phyloP scores from a whole-genome alignment of 495 filamentous ascomycete species.

The Tuber umbilicatum region DNA sequence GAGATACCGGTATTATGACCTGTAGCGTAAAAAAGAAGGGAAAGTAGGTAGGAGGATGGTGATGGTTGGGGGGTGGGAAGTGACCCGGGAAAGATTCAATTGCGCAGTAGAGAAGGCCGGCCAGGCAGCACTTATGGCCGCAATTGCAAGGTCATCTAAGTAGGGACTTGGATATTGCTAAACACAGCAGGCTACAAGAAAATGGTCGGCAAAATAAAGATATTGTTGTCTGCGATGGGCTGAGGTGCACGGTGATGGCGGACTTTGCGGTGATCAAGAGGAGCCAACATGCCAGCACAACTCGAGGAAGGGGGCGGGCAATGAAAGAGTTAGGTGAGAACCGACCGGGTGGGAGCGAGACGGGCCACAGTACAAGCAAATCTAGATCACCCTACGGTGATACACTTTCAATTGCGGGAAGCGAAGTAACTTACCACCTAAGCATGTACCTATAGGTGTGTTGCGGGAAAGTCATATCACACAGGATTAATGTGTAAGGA shows the following conservation, averaged over 20 bases:
- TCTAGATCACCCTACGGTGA: slow-evolving; percentile 38
- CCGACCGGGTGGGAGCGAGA: slow-evolving; percentile 36
- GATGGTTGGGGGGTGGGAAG: not conserved
- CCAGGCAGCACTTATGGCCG: slow-evolving; percentile 5
- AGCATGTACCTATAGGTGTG: not conserved
- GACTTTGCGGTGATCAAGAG: slow-evolving; percentile 32
- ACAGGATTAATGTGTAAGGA: not conserved
- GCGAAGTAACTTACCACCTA: slow-evolving; percentile 16
- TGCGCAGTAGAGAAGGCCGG: slow-evolving; percentile 25
- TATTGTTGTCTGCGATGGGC: slow-evolving; percentile 25
- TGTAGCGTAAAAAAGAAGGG: slow-evolving; percentile 5
- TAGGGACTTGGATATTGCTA: not conserved
- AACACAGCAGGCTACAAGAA: not conserved
- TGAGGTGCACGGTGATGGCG: slow-evolving; percentile 29
- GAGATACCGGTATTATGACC: slow-evolving; percentile 7
- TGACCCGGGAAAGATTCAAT: slow-evolving; percentile 25
- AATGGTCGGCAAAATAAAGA: not conserved
- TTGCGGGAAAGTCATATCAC: not conserved
- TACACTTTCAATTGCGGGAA: slow-evolving; percentile 37
- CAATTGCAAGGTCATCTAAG: not conserved
- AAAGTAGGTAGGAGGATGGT: slow-evolving; percentile 19
- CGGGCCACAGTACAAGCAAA: slow-evolving; percentile 36
- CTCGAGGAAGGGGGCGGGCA: slow-evolving; percentile 27
- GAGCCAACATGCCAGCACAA: slow-evolving; percentile 39
- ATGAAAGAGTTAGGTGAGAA: slow-evolving; percentile 22